These are phyloP conservation scores for Filosporella fistucella DNA, from an alignment of 495 filamentous ascomycete genomes.

Conservation along the genomic window DNA sequence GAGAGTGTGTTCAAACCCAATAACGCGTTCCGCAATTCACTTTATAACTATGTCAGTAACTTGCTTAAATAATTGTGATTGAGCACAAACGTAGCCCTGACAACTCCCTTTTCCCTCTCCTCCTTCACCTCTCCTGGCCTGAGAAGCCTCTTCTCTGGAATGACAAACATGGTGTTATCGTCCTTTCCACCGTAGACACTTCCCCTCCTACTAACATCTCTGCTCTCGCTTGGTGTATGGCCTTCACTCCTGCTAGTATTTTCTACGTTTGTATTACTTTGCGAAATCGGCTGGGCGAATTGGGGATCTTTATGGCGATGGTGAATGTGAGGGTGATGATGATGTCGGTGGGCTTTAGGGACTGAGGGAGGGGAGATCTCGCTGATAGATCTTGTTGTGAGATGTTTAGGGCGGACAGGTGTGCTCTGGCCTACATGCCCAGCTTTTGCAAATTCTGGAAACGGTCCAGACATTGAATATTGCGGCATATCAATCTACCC, in stretches of 20 bases:
- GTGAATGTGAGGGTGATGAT: conserved; percentile 35
- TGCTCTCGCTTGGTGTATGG: conserved; percentile 36
- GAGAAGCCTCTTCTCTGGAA: conserved; percentile 14
- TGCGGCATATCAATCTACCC: too few species aligned
- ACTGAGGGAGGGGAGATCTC: conserved; percentile 39
- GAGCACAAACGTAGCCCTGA: conserved; percentile 36
- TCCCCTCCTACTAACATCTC: conserved; percentile 34
- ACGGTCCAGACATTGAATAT: too few species aligned
- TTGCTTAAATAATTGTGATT: background rate
- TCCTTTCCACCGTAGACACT: conserved; percentile 34
- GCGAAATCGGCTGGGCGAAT: conserved; percentile 23
- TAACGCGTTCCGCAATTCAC: conserved; percentile 31
- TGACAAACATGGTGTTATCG: background rate
- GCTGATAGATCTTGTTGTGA: conserved; percentile 43
- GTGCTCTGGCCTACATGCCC: conserved; percentile 24
- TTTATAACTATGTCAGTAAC: conserved; percentile 2
- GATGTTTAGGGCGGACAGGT: conserved; percentile 39
- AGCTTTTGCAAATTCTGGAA: conserved; percentile 2
- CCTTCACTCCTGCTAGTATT: conserved; percentile 29
- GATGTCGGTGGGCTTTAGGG: conserved; percentile 33
- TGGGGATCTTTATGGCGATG: conserved; percentile 32
- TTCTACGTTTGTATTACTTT: conserved; percentile 16
- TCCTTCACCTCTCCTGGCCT: conserved; percentile 31
- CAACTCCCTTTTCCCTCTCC: conserved; percentile 35
- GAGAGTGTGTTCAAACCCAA: conserved; percentile 38